Evolutionary conservation across 768 basidiomycete genomes (phyloP), one percentile per base, ranked within the genome.

Genomic region (Kockovaella imperatae): DNA sequence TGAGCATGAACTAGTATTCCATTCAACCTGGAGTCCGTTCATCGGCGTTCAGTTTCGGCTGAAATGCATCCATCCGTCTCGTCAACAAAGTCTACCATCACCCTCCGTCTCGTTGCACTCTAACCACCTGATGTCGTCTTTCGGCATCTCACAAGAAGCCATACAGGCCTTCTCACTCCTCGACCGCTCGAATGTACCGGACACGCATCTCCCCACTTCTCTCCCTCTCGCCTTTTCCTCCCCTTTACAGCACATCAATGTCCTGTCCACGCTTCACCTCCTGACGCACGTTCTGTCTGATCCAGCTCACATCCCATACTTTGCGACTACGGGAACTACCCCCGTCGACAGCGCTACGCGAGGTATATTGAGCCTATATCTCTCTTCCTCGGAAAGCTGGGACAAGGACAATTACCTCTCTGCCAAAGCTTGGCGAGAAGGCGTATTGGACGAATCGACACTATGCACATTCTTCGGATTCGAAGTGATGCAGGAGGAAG

Each of bases 191-290:
- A n/a, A n/a, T n/a, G n/a, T n/a, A n/a, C n/a, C n/a, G n/a, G n/a
- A n/a, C 11, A 50, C 58, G 3, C 52, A 59, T 35, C 49, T 59
- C 15, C 58, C 58, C 7, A 45, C 45, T 23, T 30, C 39, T 29
- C 51, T 59, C 3, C 58, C 58, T 5, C 49, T 59, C 15, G 26
- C 58, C 13, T 53, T 59, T 43, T 54, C 58, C 5, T 34, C 58
- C 8, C 35, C 54, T 5, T 26, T 53, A 10, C 58, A 59, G 23
- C 29, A 31, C 13, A 36, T 56, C 50, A 59, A 59, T 39, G 25
- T 52, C n/a, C 42, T 59, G 31, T 47, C 54, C 11, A 35, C 48
- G 20, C 47, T 56, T 5, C 58, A 59, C 32, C 31, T 56, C 20
- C 43, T 51, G 5, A n/a, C 29, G 29, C 10, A 23, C n/a, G 34